phyloP scores from a whole-genome alignment of 2,329 filamentous ascomycete genomes.

The Xylaria hypoxylon region DNA sequence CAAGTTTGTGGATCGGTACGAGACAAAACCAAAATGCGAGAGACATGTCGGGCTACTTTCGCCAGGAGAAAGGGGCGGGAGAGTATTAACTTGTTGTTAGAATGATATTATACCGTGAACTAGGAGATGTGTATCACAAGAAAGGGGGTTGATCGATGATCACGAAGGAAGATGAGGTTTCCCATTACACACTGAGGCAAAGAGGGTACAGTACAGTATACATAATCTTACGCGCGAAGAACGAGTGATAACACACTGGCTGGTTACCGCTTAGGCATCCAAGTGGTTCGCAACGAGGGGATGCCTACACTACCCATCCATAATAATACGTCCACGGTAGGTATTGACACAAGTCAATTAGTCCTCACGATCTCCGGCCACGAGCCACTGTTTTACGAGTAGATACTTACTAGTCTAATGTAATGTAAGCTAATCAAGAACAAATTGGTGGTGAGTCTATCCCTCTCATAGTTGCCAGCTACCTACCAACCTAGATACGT shows the following conservation, averaged over 20 bases:
- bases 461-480: not conserved
- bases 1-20: not conserved
- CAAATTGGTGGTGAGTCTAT: not conserved
- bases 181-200: not conserved
- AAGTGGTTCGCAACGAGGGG: not conserved
- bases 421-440: conserved; percentile 6
- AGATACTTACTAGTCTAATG: conserved; percentile 11
- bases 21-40: not conserved
- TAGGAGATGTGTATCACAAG: not conserved
- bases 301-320: not conserved
- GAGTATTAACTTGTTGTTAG: not conserved
- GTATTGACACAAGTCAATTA: not conserved
- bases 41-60: not conserved
- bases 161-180: not conserved
- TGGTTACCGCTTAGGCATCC: not conserved
- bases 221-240: not conserved
- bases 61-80: no score
- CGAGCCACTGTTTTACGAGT: not conserved
- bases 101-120: not conserved
- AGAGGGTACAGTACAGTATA: not conserved
- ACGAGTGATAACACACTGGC: not conserved
- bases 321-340: not conserved
- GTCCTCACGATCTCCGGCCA: not conserved
- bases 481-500: not conserved
- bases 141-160: not conserved